Conservation (phyloP, 2,329 filamentous ascomycete species). For the Colletotrichum sp. region DNA sequence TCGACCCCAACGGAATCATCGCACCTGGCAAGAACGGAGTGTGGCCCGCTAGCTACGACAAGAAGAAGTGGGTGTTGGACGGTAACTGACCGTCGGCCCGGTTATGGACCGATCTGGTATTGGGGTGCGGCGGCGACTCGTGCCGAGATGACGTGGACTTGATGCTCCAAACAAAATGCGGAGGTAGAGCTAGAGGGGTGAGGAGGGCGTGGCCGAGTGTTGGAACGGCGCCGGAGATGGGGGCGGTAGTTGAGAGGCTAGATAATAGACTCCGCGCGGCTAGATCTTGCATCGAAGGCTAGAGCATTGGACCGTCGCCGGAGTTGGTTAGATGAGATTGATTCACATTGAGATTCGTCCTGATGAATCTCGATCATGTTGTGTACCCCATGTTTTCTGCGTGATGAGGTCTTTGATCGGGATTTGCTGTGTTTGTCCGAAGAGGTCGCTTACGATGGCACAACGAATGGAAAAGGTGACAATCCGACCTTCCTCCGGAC, state of each 20-base stretch:
- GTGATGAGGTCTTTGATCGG: not conserved
- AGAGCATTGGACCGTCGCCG: not conserved
- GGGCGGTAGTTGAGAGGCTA: not conserved
- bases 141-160: not conserved
- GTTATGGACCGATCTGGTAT: not conserved
- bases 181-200: not conserved
- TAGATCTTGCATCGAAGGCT: not conserved
- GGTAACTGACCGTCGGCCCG: not conserved
- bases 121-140: not conserved
- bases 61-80: constrained; percentile 20
- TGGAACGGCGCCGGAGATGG: not conserved
- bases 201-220: not conserved
- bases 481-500: not conserved
- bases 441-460: not conserved
- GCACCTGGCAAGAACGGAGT: constrained; percentile 37
- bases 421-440: not conserved
- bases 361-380: not conserved
- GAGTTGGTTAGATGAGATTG: not conserved
- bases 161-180: not conserved
- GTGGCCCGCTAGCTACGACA: constrained; percentile 32
- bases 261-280: not conserved
- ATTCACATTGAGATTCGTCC: not conserved
- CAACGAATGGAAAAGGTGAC: not conserved
- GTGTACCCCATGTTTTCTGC: not conserved
- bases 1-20: constrained; percentile 43